Conservation (phyloP, 768 basidiomycete genomes). For the Phlebiopsis gigantea region DNA sequence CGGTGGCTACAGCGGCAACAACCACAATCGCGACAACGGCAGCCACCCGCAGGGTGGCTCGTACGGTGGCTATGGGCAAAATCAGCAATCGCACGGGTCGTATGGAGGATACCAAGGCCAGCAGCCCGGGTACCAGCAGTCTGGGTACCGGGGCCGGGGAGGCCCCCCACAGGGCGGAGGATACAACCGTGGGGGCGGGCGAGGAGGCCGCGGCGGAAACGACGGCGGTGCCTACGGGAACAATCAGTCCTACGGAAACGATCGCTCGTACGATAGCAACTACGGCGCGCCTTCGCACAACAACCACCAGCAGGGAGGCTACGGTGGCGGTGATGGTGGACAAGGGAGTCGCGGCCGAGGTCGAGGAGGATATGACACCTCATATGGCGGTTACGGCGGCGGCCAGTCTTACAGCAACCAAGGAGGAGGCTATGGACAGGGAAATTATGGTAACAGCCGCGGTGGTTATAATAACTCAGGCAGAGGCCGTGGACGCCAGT, state of each 20-base stretch:
- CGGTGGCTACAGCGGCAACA: neutral
- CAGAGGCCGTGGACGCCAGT: slow-evolving; percentile 46
- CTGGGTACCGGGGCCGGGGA: slow-evolving; percentile 22
- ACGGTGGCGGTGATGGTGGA: slow-evolving; percentile 24
- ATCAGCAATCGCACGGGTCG: slow-evolving; percentile 11
- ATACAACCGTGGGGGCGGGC: slow-evolving; percentile 23
- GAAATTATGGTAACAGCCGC: slow-evolving; percentile 11
- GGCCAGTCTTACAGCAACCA: slow-evolving; percentile 18
- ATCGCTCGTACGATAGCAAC: slow-evolving; percentile 11
- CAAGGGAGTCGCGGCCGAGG: neutral
- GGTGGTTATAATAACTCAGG: slow-evolving; percentile 28
- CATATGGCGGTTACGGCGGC: slow-evolving; percentile 27
- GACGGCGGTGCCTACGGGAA: neutral
- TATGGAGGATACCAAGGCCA: slow-evolving; percentile 20
- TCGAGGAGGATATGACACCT: slow-evolving; percentile 1
- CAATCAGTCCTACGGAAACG: slow-evolving; percentile 3
- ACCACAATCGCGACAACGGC: slow-evolving; percentile 4
- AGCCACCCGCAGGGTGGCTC: slow-evolving; percentile 1
- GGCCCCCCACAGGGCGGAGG: slow-evolving; percentile 16
- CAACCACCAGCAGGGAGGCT: slow-evolving; percentile 12
- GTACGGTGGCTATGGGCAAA: neutral
- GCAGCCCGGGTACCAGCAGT: slow-evolving; percentile 23
- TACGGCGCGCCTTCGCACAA: slow-evolving; percentile 2
- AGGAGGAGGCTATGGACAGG: slow-evolving; percentile 24
- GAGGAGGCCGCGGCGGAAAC: slow-evolving; percentile 10